Conservation (phyloP, 2,329 filamentous ascomycete genomes). For the Pestalotiopsis sp. region DNA sequence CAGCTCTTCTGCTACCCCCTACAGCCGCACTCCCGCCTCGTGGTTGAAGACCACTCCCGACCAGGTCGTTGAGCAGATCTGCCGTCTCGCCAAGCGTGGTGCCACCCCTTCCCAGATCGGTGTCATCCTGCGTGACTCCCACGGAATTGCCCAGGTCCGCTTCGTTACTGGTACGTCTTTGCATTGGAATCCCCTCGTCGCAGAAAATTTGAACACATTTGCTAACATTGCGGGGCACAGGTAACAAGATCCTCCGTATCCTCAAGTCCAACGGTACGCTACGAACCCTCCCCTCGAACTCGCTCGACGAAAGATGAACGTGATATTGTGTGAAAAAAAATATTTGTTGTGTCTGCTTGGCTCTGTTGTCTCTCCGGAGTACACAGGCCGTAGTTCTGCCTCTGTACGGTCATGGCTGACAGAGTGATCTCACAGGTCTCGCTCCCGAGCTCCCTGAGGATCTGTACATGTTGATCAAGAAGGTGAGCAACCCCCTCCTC, state of each 20-base stretch:
- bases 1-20: slow-evolving; percentile 91
- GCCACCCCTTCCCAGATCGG: slow-evolving; percentile 98
- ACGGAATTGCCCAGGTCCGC: slow-evolving; percentile 98
- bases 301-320: slow-evolving; percentile 9
- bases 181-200: background rate
- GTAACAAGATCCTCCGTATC: slow-evolving; percentile 99
- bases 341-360: slow-evolving; percentile 9
- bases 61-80: slow-evolving; percentile 98
- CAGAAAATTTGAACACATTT: slow-evolving; percentile 10
- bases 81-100: slow-evolving; percentile 98
- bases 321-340: slow-evolving; percentile 5
- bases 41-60: slow-evolving; percentile 99
- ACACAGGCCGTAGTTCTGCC: slow-evolving; percentile 53
- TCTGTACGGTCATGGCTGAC: slow-evolving; percentile 93
- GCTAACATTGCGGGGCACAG: slow-evolving; percentile 54
- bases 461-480: slow-evolving; percentile 99
- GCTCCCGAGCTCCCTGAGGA: slow-evolving; percentile 99
- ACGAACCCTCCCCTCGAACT: slow-evolving; percentile 35
- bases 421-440: slow-evolving; percentile 93
- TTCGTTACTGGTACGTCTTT: slow-evolving; percentile 75
- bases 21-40: slow-evolving; percentile 88
- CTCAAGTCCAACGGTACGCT: slow-evolving; percentile 95
- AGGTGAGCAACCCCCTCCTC: slow-evolving; percentile 60
- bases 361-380: slow-evolving; percentile 2
- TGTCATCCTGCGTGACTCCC: slow-evolving; percentile 96